phyloP scores from a whole-genome alignment of 306 rosid species.

The Datisca glomerata region DNA sequence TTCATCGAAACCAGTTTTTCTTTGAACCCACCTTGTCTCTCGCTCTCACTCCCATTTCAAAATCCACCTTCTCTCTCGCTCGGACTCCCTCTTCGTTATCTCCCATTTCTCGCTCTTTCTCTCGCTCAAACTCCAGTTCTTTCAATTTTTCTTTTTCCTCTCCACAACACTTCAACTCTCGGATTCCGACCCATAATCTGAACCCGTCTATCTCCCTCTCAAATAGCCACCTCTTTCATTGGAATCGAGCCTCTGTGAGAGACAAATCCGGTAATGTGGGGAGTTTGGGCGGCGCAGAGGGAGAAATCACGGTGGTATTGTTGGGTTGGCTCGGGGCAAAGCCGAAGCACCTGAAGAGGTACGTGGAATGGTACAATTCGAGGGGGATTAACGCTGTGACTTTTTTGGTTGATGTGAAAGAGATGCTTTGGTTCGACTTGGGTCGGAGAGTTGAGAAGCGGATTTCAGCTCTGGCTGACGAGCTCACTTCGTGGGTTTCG shows the following conservation, averaged over 20 bases:
- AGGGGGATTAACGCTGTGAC: conserved; percentile 60
- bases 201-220: conserved; percentile 17
- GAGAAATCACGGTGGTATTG: conserved; percentile 48
- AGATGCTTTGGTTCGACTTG: conserved; percentile 41
- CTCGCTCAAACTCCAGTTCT: conserved; percentile 15
- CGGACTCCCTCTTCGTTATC: conserved; percentile 22
- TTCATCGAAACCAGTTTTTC: conserved; percentile 5
- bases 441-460: conserved; percentile 43
- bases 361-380: conserved; percentile 78
- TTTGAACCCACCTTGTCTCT: conserved; percentile 7
- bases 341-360: conserved; percentile 62
- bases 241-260: conserved; percentile 36
- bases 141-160: conserved; percentile 28
- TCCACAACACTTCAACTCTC: conserved; percentile 15
- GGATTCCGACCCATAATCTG: conserved; percentile 6
- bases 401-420: conserved; percentile 46
- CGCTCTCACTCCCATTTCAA: conserved; percentile 9
- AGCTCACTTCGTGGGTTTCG: conserved; percentile 51
- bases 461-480: conserved; percentile 27
- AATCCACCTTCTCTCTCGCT: too few species aligned
- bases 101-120: conserved; percentile 9
- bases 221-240: conserved; percentile 14
- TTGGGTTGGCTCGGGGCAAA: conserved; percentile 83
- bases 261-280: conserved; percentile 10
- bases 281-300: conserved; percentile 10